A percentile compares a stretch with the other conserved stretches of the same genome.
phyloP scores from a whole-genome alignment of 2,329 filamentous ascomycete genomes.

The Sclerotinia nivalis region DNA sequence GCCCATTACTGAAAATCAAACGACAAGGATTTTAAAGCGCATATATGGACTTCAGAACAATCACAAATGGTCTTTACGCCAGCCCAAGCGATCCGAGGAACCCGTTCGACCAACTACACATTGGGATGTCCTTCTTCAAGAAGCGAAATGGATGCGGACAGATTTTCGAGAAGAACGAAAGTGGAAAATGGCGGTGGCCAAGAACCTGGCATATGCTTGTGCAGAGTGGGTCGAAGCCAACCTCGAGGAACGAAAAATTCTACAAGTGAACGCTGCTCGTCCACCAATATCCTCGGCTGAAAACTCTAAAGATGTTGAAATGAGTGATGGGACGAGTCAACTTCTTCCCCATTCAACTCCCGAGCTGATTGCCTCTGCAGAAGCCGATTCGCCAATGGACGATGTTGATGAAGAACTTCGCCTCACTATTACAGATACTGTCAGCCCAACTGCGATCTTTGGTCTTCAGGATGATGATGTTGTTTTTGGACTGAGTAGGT shows the following conservation, averaged over 20 bases:
- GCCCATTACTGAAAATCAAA: slow-evolving; percentile 81
- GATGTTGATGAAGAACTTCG: slow-evolving; percentile 43
- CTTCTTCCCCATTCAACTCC: slow-evolving; percentile 56
- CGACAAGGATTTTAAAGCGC: slow-evolving; percentile 79
- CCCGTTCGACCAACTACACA: slow-evolving; percentile 76
- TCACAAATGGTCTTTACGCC: slow-evolving; percentile 89
- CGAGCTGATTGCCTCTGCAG: slow-evolving; percentile 64
- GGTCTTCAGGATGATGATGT: slow-evolving; percentile 79
- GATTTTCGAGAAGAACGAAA: slow-evolving; percentile 94
- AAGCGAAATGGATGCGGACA: slow-evolving; percentile 98
- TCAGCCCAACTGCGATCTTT: slow-evolving; percentile 78
- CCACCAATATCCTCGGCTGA: slow-evolving; percentile 40
- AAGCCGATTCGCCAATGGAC: slow-evolving; percentile 57
- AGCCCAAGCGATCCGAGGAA: slow-evolving; percentile 82
- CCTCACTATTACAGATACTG: slow-evolving; percentile 44
- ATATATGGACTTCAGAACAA: slow-evolving; percentile 90
- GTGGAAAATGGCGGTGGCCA: slow-evolving; percentile 83
- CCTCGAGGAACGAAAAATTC: slow-evolving; percentile 59
- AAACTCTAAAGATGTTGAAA: slow-evolving; percentile 41
- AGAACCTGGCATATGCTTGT: slow-evolving; percentile 78
- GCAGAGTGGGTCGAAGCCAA: slow-evolving; percentile 74
- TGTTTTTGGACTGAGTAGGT: slow-evolving; percentile 74
- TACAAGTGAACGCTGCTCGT: slow-evolving; percentile 68
- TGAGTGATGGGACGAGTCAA: slow-evolving; percentile 37
- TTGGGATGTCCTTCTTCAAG: slow-evolving; percentile 81